Base-by-base conservation (phyloP, 2,329 filamentous ascomycete genomes). In the Nemania diffusa region DNA sequence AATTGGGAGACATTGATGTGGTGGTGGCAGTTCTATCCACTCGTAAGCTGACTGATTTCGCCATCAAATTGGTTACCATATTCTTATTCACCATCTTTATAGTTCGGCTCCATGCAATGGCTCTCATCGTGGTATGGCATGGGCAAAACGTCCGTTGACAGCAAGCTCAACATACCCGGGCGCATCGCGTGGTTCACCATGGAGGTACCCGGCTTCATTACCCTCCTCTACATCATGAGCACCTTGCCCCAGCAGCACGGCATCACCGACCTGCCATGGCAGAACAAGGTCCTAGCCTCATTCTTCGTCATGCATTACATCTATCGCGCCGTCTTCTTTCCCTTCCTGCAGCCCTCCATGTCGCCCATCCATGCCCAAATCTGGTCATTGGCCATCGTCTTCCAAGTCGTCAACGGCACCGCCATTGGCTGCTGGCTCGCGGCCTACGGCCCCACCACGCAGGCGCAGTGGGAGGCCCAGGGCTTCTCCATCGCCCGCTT, bases 281-380 rank as follows among this genome's bases (percentile, higher is more conserved):
- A 91, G 75, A 95, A 95, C 79, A 90, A 90, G 81, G 87, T 91
- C 17, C 88, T 96, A 75, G 91, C 87, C 9, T 89, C 84, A 13
- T 82, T 94, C 57, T 95, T 88, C 74, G 85, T 92, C 37, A 88
- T 95, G 63, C 96, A 99, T 82, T 99, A 99, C 84, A 72, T 89
- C 76, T 97, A 99, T 84, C 93, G 96, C 69, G 94, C 96, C 9
- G 79, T 98, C 64, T 81, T 97, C 69, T 91, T 90, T 63, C 95
- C 96, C 2, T 82, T 97, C 65, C 84, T 95, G 71, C 93, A 95
- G 70, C 95, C 95, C 0, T 94, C 90, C 83, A 97, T 99, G 91
- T 93, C 94, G 4, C 95, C 95, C 8, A 92, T 97, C 72, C 92
- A 97, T 79, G 77, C 87, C 1, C 62, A 88, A 29, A 86, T 97